Evolutionary conservation across 1,284 basidiomycete species (phyloP).

Genomic region (Marasmius sp.): DNA sequence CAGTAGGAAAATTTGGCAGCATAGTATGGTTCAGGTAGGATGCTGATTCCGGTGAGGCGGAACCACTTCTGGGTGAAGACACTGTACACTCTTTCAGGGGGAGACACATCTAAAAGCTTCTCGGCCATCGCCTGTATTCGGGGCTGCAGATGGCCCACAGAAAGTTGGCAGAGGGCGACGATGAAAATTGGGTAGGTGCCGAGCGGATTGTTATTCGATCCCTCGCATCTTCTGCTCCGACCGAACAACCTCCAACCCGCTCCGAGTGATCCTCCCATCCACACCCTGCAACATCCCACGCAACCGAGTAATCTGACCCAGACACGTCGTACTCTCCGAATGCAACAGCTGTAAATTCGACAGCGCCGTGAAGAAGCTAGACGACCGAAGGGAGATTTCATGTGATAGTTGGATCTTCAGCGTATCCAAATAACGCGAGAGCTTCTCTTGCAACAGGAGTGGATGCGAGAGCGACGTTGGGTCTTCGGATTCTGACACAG

Average conservation of each 20-base stretch:
- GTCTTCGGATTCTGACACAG: slow-evolving; percentile 72
- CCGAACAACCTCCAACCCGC: slow-evolving; percentile 74
- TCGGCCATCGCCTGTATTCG: slow-evolving; percentile 35
- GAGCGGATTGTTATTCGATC: slow-evolving; percentile 49
- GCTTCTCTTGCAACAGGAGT: slow-evolving; percentile 82
- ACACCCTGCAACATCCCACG: slow-evolving; percentile 74
- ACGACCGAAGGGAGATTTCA: slow-evolving; percentile 88
- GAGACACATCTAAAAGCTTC: slow-evolving; percentile 28
- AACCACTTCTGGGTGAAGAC: slow-evolving; percentile 59
- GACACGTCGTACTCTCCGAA: slow-evolving; percentile 86
- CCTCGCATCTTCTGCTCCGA: slow-evolving; percentile 65
- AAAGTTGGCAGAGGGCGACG: slow-evolving; percentile 39
- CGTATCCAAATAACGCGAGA: slow-evolving; percentile 92
- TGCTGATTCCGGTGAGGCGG: slow-evolving; percentile 36
- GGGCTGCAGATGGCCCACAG: slow-evolving; percentile 30
- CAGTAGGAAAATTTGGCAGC: slow-evolving; percentile 59
- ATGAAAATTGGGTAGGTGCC: slow-evolving; percentile 62
- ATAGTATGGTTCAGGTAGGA: slow-evolving; percentile 52
- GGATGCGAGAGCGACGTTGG: slow-evolving; percentile 64
- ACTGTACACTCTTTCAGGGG: slow-evolving; percentile 55
- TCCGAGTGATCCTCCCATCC: slow-evolving; percentile 75
- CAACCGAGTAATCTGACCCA: slow-evolving; percentile 75
- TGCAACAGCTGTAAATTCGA: no score
- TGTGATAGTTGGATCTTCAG: slow-evolving; percentile 94
- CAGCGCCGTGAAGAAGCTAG: slow-evolving; percentile 96